Evolutionary conservation across 1,284 basidiomycete species (phyloP).

Genomic region (Tilletia horrida): DNA sequence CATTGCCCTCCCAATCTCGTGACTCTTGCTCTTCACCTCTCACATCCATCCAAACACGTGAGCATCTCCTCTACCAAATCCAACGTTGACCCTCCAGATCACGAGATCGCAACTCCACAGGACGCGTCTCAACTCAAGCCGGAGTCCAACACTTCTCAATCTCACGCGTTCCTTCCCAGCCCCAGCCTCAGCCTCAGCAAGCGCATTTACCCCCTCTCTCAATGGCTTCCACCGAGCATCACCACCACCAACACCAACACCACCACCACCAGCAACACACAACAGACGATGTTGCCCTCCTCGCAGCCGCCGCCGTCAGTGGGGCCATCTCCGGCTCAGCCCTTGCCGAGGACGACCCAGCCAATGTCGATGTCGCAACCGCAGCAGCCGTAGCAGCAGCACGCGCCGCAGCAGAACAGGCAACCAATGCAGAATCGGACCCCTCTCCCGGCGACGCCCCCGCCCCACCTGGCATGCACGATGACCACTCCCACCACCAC

Average conservation of each 20-base stretch:
- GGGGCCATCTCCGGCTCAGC: conserved; percentile 12
- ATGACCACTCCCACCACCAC: background rate
- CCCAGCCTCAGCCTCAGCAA: too few relatives aligned
- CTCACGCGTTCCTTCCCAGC: background rate
- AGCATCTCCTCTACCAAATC: background rate
- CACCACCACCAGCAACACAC: conserved; percentile 2
- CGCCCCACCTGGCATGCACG: conserved; percentile 4
- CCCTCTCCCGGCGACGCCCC: background rate
- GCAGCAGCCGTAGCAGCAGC: conserved; percentile 7
- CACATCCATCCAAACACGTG: too few relatives aligned
- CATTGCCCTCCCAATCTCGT: too few relatives aligned
- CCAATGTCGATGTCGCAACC: background rate
- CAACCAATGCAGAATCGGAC: background rate
- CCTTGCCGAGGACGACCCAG: background rate
- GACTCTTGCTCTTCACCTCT: too few relatives aligned
- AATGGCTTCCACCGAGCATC: background rate
- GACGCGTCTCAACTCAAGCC: too few relatives aligned
- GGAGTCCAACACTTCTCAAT: too few relatives aligned
- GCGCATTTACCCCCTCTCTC: background rate
- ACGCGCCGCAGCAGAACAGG: background rate
- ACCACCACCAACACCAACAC: background rate
- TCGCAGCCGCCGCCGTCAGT: conserved; percentile 14
- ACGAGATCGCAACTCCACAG: background rate
- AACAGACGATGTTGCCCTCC: conserved; percentile 6
- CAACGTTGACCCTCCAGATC: background rate